Base-by-base conservation (phyloP, 2,329 filamentous ascomycete genomes). In the Pseudogymnoascus destructans region DNA sequence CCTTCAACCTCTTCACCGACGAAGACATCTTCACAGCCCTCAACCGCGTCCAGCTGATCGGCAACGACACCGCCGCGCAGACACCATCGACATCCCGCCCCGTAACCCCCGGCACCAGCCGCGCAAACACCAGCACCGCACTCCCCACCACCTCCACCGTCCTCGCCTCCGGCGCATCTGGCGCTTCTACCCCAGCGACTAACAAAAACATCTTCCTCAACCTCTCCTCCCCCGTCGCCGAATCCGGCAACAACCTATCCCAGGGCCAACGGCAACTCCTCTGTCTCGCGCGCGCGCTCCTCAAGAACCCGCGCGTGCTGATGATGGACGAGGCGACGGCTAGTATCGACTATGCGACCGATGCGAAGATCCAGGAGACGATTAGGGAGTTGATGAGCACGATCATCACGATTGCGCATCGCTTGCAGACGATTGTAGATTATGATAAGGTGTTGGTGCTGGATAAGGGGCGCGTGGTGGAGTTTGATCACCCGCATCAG, bases 251-350 rank as follows among this genome's bases (percentile, higher is more conserved):
- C 62, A 98, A 98, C 67, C 79, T 98, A 9, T 97, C 92, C 0
- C 93, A 98, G 72, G 93, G 93, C 52, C 93, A 98, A 70, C 84
- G 93, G 6, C 93, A 98, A 72, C 84, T 98, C 8, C 77, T 98
- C 59, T 98, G 93, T 69, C 82, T 98, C 8, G 93, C 92, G 0
- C 85, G 93, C 58, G 93, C 93, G 0, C 82, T 98, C 64, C 85
- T 98, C 62, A 96, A 95, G 73, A 81, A 82, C 32, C 91, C 93
- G 0, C 91, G 87, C 63, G 90, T 98, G 1, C 77, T 98, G n/a
- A 86, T 98, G 68, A 97, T 98, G 93, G 93, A 98, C 71, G 93
- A 98, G 75, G 93, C 93, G 0, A 98, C 93, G 0, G 93, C 93
- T 0, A 95, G 89, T 0, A 97, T 98, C 67, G 93, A 98, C 73